Evolutionary conservation across 306 rosid species (phyloP), one percentile per base, ranked within the genome.

Genomic region (Quercus dentata): DNA sequence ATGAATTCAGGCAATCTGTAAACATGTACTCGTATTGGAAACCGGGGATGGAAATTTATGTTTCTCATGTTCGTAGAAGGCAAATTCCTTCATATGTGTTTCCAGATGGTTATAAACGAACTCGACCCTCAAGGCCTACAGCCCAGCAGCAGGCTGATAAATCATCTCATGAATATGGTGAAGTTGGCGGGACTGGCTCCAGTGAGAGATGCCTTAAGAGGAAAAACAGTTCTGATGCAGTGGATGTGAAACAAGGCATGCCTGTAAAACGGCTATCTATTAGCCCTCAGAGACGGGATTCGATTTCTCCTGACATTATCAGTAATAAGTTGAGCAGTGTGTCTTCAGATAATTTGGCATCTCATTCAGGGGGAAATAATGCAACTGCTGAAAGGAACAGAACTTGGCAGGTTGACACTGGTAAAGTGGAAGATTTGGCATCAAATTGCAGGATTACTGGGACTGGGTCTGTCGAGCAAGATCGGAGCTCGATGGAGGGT

Each of bases 1-100:
- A 88, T 51, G 83, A 76, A 64, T 88, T 88, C 75, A 69, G 84
- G 56, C 87, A 88, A 75, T 80, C 87, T 56, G 84, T 88, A 73
- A 83, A 83, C 71, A 80, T 83, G 84, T 88, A 83, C 81, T 69
- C 74, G 77, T 80, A 80, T 58, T 85, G 91, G 91, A 85, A 81
- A 83, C 91, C 91, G 0, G 91, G 89, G 83, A 88, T 88, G 91
- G 85, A 81, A 57, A 85, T 88, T 1, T 35, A 78, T 85, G 87
- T 88, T 76, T 88, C 89, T 28, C 91, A 88, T 77, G 80, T 88
- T 63, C 89, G 86, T 51, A 83, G 83, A 83, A 83, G 69, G 79
- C 86, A 88, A 81, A 78, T 88, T 57, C 91, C 91, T 23, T 73
- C 79, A 5, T 88, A 83, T 4, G 91, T 77, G 33, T 81, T 85